phyloP scores from a whole-genome alignment of 2,329 filamentous ascomycete genomes.

The Aurifilum marmelostoma region DNA sequence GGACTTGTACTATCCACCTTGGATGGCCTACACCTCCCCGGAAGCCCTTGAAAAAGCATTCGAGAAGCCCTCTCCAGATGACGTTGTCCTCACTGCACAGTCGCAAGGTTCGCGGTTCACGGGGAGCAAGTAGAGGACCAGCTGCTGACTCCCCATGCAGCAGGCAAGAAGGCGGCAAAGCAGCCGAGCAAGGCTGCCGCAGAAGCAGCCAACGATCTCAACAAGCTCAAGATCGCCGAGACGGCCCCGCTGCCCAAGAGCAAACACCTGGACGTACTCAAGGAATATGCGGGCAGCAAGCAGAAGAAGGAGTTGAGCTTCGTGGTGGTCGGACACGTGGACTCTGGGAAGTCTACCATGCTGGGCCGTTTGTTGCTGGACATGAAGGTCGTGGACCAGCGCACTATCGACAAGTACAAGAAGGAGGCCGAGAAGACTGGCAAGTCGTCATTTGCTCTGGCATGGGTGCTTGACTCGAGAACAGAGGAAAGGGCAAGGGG shows the following conservation, averaged over 20 bases:
- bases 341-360: constrained; percentile 95
- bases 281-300: constrained; percentile 75
- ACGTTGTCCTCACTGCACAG: constrained; percentile 84
- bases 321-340: constrained; percentile 96
- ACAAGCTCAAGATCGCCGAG: constrained; percentile 50
- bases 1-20: constrained; percentile 50
- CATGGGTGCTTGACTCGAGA: constrained; percentile 95
- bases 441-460: constrained; percentile 93
- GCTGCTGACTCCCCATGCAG: constrained; percentile 58
- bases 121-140: constrained; percentile 51
- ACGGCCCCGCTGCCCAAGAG: constrained; percentile 61
- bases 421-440: constrained; percentile 90
- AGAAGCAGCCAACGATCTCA: constrained; percentile 41
- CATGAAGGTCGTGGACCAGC: constrained; percentile 82
- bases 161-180: constrained; percentile 50
- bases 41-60: constrained; percentile 66
- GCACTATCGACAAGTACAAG: constrained; percentile 84
- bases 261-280: constrained; percentile 83
- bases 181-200: constrained; percentile 46
- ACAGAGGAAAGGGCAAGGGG: constrained; percentile 85
- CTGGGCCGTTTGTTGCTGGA: constrained; percentile 95
- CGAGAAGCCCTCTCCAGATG: constrained; percentile 86
- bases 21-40: constrained; percentile 48
- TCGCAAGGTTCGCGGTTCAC: constrained; percentile 77
- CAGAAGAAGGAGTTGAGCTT: constrained; percentile 85